These are phyloP conservation scores for Alisma plantagoaquatica DNA, from an alignment of 106 monocot species.

Conservation along the genomic window DNA sequence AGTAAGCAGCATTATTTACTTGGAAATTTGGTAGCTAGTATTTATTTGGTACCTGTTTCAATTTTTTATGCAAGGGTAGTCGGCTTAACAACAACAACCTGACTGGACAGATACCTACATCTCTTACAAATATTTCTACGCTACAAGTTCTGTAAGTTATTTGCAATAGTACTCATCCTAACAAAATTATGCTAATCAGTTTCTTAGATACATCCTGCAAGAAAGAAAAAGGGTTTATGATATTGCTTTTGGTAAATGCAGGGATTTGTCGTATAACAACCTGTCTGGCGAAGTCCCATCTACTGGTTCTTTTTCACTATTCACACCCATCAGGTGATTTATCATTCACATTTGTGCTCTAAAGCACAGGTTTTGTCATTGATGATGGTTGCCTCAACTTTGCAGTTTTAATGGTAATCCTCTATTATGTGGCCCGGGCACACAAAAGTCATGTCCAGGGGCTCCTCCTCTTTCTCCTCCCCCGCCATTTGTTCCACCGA, in stretches of 20 bases:
- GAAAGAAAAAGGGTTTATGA: too few relatives aligned
- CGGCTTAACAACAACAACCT: constrained; percentile 71
- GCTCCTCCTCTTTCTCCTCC: constrained; percentile 43
- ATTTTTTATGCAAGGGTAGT: constrained; percentile 19
- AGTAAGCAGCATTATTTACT: not conserved
- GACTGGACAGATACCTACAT: constrained; percentile 35
- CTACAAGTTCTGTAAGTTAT: constrained; percentile 65
- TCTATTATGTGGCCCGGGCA: constrained; percentile 56
- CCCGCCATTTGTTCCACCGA: constrained; percentile 60
- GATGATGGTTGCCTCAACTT: too few relatives aligned
- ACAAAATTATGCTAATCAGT: too few relatives aligned
- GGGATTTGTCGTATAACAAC: constrained; percentile 57
- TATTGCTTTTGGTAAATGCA: constrained; percentile 20
- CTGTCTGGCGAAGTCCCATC: constrained; percentile 51
- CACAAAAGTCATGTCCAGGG: constrained; percentile 54
- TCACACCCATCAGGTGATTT: constrained; percentile 60
- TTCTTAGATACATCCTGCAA: too few relatives aligned
- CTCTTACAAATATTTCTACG: constrained; percentile 35
- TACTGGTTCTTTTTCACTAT: constrained; percentile 52
- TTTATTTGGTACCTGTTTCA: not conserved
- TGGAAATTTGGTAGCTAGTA: not conserved
- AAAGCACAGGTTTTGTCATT: too few relatives aligned
- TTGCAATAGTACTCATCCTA: too few relatives aligned
- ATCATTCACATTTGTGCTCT: too few relatives aligned
- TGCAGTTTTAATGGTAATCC: constrained; percentile 84